phyloP scores from a whole-genome alignment of 2,329 filamentous ascomycete species.

The Aspergillus melleus region DNA sequence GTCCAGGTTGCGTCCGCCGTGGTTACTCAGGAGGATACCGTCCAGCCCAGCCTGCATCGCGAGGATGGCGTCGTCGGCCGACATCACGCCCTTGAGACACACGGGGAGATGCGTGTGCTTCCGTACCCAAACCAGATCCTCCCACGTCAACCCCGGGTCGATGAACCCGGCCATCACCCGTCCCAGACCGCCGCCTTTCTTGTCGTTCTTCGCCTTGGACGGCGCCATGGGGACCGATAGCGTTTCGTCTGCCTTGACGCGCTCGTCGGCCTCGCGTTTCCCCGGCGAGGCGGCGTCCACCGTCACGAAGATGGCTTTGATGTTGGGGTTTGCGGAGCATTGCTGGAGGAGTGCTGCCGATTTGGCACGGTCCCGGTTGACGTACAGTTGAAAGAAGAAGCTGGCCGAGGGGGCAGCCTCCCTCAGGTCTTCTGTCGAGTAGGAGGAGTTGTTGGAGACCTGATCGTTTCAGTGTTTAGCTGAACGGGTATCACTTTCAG shows the following conservation, averaged over 20 bases:
- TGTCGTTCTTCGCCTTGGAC: slow-evolving; percentile 49
- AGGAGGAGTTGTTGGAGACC: slow-evolving; percentile 63
- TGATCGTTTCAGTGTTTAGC: slow-evolving; percentile 13
- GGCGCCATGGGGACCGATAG: slow-evolving; percentile 47
- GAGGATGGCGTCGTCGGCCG: slow-evolving; percentile 54
- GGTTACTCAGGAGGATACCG: slow-evolving; percentile 59
- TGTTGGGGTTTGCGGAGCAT: slow-evolving; percentile 42
- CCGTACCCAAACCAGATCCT: slow-evolving; percentile 56
- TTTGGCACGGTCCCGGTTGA: slow-evolving; percentile 53
- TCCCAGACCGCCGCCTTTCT: slow-evolving; percentile 55
- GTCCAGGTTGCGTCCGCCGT: slow-evolving; percentile 59
- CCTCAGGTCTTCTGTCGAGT: slow-evolving; percentile 56
- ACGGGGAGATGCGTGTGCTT: slow-evolving; percentile 51
- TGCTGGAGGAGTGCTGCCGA: slow-evolving; percentile 49
- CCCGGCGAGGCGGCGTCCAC: slow-evolving; percentile 57
- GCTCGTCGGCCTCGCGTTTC: slow-evolving; percentile 59
- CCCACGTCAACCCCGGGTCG: slow-evolving; percentile 54
- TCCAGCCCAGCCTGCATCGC: slow-evolving; percentile 53
- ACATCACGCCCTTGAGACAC: slow-evolving; percentile 60
- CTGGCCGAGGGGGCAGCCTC: slow-evolving; percentile 40
- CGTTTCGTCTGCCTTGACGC: slow-evolving; percentile 49
- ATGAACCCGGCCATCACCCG: slow-evolving; percentile 55
- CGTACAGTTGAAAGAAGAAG: slow-evolving; percentile 59
- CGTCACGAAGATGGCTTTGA: slow-evolving; percentile 53
- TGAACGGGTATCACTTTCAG: background rate